Base-by-base conservation (phyloP, 352 stramenopile species). In the Phytophthora hibernalis region DNA sequence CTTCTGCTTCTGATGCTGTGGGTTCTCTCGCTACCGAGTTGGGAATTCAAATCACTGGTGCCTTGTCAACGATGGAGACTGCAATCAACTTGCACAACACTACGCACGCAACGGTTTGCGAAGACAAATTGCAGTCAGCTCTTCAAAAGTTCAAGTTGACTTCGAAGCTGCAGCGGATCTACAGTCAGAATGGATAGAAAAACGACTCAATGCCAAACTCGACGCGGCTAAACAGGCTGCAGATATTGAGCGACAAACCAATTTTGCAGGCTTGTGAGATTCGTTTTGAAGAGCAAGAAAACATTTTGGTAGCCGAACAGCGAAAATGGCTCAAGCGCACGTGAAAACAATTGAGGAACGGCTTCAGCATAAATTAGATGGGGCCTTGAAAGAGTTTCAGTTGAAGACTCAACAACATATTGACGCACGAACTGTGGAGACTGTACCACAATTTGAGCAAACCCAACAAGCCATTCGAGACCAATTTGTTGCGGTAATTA, bases 151-250 rank as follows among this genome's bases (percentile, higher is more conserved):
- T 45, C 38, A 45, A 24, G 38, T 24, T 18, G 38, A 45, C n/a
- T 45, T 43, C 21, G 37, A 43, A 20, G 37, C 37, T 21, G 37
- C 37, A 9, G 6, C 38, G 2, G n/a, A 45, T 11, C 38, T 21
- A 12, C 38, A 45, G n/a, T 45, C 38, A 24, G n/a, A 45, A n/a
- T 45, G 38, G 38, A 45, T 45, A 21, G 38, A 45, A 45, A 45
- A 45, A 18, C 38, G 38, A 4, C 13, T 45, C 2, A 45, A 45
- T 45, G 38, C 38, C 16, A 45, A 45, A 18, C 38, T 45, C 12
- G 38, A 45, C 1, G n/a, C 15, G 24, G 16, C 38, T 12, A 45
- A 24, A 12, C 16, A 45, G 38, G 38, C 38, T 12, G 38, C 38
- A 9, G 15, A 13, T 26, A 45, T 26, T 24, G 38, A 45, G 38